Evolutionary conservation across 495 filamentous ascomycete genomes (phyloP).

Genomic region (Penicillium parvum): DNA sequence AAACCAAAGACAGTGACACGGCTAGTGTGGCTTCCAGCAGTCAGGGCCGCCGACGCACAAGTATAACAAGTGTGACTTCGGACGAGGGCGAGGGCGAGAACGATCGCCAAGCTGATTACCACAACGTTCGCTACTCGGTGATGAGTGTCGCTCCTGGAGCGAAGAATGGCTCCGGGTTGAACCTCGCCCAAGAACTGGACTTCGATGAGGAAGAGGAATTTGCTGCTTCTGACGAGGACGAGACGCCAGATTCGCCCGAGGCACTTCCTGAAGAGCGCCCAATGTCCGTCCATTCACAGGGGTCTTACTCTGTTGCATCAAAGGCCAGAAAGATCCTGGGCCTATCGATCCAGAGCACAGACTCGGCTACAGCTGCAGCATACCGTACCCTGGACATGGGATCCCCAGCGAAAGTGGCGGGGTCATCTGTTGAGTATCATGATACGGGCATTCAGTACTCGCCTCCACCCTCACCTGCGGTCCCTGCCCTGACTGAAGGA

Average conservation of each 20-base stretch:
- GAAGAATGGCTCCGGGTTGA: conserved; percentile 60
- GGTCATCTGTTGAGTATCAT: conserved; percentile 45
- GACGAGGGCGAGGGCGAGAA: conserved; percentile 42
- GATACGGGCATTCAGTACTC: conserved; percentile 80
- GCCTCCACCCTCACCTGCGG: conserved; percentile 68
- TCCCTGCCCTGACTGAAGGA: conserved; percentile 19
- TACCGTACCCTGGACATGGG: conserved; percentile 15
- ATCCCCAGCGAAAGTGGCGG: conserved; percentile 9
- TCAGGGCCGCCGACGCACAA: conserved; percentile 50
- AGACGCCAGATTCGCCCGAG: conserved; percentile 27
- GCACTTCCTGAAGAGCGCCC: conserved; percentile 47
- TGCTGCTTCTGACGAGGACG: conserved; percentile 35
- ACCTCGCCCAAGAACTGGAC: conserved; percentile 84
- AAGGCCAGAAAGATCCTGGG: conserved; percentile 51
- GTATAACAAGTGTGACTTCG: conserved; percentile 63
- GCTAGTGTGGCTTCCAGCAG: conserved; percentile 74
- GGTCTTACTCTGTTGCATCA: conserved; percentile 35
- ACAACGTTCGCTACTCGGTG: conserved; percentile 60
- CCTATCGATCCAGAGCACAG: conserved; percentile 34
- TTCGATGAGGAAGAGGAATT: conserved; percentile 73
- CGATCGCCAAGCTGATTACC: conserved; percentile 15
- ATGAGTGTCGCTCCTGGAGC: conserved; percentile 45
- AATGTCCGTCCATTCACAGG: conserved; percentile 38
- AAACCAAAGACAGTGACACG: conserved; percentile 59
- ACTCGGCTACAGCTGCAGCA: conserved; percentile 20